Evolutionary conservation across 257 asterid genomes (phyloP), one percentile per base, ranked within the genome.

Genomic region (Capsicum rhomboideum): DNA sequence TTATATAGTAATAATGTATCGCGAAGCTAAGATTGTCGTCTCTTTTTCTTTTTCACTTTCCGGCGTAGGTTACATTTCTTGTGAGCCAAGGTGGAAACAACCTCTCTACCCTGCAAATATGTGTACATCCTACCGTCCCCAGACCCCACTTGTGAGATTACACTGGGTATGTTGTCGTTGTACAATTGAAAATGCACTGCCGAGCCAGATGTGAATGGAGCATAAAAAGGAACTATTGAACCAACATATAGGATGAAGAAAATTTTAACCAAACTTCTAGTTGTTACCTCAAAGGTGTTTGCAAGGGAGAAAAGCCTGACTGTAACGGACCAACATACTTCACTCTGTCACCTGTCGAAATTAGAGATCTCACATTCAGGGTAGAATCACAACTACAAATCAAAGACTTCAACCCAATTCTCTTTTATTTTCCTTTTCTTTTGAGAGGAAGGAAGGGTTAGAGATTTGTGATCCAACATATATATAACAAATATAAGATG

Each of bases 331-430:
- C 97, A 82, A 93, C 89, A 83, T 90, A 94, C 90, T 90, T 93
- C 74, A 95, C 97, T 83, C 94, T 87, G 82, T 95, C 99, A 83
- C 99, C 99, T 95, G 92, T 86, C 86, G 88, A 87, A 81, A 66
- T 75, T 80, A 79, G 28, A 84, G 71, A 59, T 40, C 66, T 34
- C 82, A 77, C 82, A 77, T 77, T 50, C 44, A 50, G 46, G 44
- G 28, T 50, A 50, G 23, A 50, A 77, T 44, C 26, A 50, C 23
- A 77, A 77, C 44, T 17, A 50, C 63, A 28, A 74, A 77, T 77
- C 80, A 75, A 72, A 49, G 59, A 14, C 61, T 75, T 75, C 61
- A 49, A 75, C 61, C 58, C 61, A 50, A 49, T 49, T 75, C 42
- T 75, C 61, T 75, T 23, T 26, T 46, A 46, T 46, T 23, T 44